phyloP scores from a whole-genome alignment of 73 alveolate species.

The Stentor coeruleus region DNA sequence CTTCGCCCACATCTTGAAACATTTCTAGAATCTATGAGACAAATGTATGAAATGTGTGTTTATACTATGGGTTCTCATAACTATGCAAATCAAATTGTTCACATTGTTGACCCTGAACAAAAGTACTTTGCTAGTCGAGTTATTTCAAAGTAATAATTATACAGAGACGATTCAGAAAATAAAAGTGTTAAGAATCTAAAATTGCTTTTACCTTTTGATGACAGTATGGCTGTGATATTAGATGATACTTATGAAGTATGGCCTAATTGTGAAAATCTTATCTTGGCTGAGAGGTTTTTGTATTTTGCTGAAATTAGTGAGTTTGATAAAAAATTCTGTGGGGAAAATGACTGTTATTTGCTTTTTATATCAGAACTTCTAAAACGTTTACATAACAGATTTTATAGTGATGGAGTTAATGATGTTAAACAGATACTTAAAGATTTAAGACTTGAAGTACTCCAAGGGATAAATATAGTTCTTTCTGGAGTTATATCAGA shows the following conservation, averaged over 20 bases:
- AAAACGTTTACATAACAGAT: background rate
- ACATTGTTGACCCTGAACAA: conserved; percentile 11
- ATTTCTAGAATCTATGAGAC: background rate
- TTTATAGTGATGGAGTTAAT: background rate
- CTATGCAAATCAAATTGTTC: conserved; percentile 6
- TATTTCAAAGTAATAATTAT: background rate
- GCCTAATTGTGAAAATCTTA: background rate
- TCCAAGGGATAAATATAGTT: background rate
- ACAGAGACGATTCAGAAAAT: background rate
- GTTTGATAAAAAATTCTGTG: background rate
- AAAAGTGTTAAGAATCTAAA: background rate
- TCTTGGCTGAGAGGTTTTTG: conserved; percentile 12
- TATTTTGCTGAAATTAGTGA: background rate
- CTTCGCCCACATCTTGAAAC: background rate
- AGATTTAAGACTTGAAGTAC: background rate
- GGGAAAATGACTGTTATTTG: background rate
- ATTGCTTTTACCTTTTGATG: background rate
- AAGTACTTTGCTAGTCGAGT: background rate
- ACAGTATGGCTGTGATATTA: background rate
- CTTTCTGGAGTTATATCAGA: background rate
- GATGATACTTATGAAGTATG: conserved; percentile 6
- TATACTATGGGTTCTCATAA: conserved; percentile 2
- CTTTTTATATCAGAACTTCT: background rate
- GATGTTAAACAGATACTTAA: conserved; percentile 11
- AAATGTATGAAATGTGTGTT: background rate